Conservation (phyloP, 2,329 filamentous ascomycete genomes). For the Diaporthe humulicola region DNA sequence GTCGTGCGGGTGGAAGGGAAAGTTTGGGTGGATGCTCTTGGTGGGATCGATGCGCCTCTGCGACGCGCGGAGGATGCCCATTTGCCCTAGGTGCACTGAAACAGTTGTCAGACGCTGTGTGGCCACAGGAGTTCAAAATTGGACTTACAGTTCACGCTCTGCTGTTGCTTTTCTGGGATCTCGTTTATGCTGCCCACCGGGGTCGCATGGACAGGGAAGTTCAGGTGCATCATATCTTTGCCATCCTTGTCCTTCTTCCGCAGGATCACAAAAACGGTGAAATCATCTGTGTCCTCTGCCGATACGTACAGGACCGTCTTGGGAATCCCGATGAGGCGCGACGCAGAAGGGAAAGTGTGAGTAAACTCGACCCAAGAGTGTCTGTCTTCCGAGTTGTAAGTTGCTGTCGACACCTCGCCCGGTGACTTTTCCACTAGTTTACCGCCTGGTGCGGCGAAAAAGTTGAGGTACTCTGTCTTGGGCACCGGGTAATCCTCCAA, state of each 20-base stretch:
- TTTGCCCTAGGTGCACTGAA: constrained; percentile 54
- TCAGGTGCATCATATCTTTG: constrained; percentile 56
- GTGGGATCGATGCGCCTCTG: constrained; percentile 54
- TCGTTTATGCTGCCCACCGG: constrained; percentile 47
- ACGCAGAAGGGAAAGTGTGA: constrained; percentile 54
- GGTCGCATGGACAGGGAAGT: constrained; percentile 53
- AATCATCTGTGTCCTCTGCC: constrained; percentile 56
- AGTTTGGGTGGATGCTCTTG: constrained; percentile 49
- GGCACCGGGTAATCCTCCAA: constrained; percentile 51
- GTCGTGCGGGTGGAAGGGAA: constrained; percentile 54
- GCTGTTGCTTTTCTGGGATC: constrained; percentile 51
- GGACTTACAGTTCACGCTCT: constrained; percentile 50
- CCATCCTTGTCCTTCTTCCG: constrained; percentile 59
- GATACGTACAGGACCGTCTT: constrained; percentile 62
- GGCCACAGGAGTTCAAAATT: not conserved
- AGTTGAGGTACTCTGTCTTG: constrained; percentile 49
- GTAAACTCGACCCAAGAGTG: constrained; percentile 50
- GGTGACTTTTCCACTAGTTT: constrained; percentile 31
- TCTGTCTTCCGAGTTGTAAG: constrained; percentile 51
- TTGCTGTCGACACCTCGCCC: constrained; percentile 14
- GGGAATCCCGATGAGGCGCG: constrained; percentile 58
- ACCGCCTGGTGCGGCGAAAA: constrained; percentile 43
- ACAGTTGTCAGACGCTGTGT: not conserved
- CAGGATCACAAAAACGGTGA: constrained; percentile 58
- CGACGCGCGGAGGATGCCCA: constrained; percentile 59